A percentile compares a stretch with the other conserved stretches of the same genome.
These are phyloP conservation scores for Diplodia mutila DNA, from an alignment of 2,329 filamentous ascomycete genomes.

Conservation along the genomic window DNA sequence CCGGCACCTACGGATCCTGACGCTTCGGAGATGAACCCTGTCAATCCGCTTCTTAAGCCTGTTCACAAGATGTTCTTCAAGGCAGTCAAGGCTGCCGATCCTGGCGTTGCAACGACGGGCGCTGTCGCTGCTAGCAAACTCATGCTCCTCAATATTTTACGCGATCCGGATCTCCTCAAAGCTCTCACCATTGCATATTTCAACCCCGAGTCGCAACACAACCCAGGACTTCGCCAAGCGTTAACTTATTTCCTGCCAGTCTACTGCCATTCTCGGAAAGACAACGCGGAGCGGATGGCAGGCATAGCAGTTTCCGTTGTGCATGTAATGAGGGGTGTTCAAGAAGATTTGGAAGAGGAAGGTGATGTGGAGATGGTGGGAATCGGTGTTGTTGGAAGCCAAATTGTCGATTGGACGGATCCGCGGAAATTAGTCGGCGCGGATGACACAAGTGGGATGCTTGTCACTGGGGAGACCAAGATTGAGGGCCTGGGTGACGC, in stretches of 20 bases:
- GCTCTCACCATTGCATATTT: conserved; percentile 87
- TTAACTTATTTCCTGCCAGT: conserved; percentile 94
- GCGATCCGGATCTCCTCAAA: conserved; percentile 67
- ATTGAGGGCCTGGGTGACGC: conserved; percentile 70
- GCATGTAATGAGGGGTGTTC: conserved; percentile 65
- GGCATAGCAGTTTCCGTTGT: conserved; percentile 73
- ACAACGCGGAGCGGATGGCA: conserved; percentile 83
- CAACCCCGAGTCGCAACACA: conserved; percentile 77
- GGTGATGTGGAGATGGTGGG: conserved; percentile 75
- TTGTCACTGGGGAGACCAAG: conserved; percentile 57
- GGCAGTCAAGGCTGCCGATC: conserved; percentile 63
- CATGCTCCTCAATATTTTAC: conserved; percentile 75
- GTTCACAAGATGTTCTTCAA: conserved; percentile 86
- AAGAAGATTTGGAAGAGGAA: conserved; percentile 71
- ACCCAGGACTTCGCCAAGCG: conserved; percentile 82
- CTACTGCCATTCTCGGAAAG: conserved; percentile 82
- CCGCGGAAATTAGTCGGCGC: conserved; percentile 75
- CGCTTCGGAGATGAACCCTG: conserved; percentile 39
- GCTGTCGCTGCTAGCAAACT: conserved; percentile 84
- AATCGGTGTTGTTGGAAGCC: conserved; percentile 76
- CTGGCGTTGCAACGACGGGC: conserved; percentile 76
- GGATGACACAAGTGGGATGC: conserved; percentile 47
- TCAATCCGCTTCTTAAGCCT: conserved; percentile 56
- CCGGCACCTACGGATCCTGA: conserved; percentile 33
- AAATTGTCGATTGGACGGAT: conserved; percentile 93